phyloP scores from a whole-genome alignment of 2,329 filamentous ascomycete species.

The Ascochyta clinopodiicola region DNA sequence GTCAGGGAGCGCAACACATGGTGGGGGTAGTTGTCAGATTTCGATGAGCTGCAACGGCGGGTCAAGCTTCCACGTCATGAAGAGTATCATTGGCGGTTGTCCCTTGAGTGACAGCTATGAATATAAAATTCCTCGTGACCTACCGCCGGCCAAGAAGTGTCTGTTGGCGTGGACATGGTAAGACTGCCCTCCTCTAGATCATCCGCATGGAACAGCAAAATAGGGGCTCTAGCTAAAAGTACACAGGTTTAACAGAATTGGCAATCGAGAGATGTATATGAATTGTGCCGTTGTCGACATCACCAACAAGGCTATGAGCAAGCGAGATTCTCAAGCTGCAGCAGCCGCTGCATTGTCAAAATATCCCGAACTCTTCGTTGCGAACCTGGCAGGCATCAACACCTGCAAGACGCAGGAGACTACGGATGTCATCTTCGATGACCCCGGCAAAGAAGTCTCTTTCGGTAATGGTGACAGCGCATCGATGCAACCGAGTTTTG shows the following conservation, averaged over 20 bases:
- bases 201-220: background rate
- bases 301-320: constrained; percentile 55
- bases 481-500: constrained; percentile 20
- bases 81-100: constrained; percentile 67
- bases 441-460: constrained; percentile 50
- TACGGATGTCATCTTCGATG: constrained; percentile 49
- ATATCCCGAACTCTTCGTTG: constrained; percentile 54
- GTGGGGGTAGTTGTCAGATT: constrained; percentile 78
- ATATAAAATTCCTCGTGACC: constrained; percentile 69
- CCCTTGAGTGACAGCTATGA: constrained; percentile 61
- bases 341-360: constrained; percentile 36
- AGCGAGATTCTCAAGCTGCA: constrained; percentile 55
- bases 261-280: constrained; percentile 88
- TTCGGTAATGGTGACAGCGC: constrained; percentile 46
- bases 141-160: constrained; percentile 62
- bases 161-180: constrained; percentile 71
- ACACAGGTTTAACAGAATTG: constrained; percentile 68
- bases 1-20: constrained; percentile 65
- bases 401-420: constrained; percentile 49
- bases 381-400: constrained; percentile 52
- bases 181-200: background rate
- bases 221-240: background rate
- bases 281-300: constrained; percentile 78
- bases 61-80: constrained; percentile 71
- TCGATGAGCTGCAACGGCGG: constrained; percentile 77